Evolutionary conservation across 768 basidiomycete species (phyloP), one percentile per base, ranked within the genome.

Genomic region (Boletellus ananiceps): DNA sequence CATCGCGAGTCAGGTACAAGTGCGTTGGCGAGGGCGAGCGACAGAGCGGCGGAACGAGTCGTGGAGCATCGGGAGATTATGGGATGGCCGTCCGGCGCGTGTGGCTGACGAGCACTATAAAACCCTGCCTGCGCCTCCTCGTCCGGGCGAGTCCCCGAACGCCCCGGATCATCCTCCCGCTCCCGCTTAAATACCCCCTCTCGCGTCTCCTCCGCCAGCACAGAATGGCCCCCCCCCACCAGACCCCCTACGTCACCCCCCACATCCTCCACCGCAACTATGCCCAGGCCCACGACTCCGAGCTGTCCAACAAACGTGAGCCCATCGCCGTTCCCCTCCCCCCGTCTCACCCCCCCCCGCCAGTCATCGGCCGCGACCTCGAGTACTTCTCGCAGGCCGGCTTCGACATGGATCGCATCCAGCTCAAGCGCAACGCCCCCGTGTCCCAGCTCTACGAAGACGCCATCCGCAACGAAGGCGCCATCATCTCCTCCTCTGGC

Each of bases 371-470:
- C 61, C 84, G 80, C 59, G 94, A 98, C 66, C 81, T 98, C 62
- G 88, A 93, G 68, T 91, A 93, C 74, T 96, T 96, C 82, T 98
- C 95, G 34, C 88, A 96, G 70, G 95, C 96, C 50, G 96, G 96
- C 54, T 98, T 99, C 74, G 95, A 99, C 74, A 96, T 98, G 88
- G 88, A 94, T 64, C 83, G 88, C 60, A 93, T 98, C 71, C 88
- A 93, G 68, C 79, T 99, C 71, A 94, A 91, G 73, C 89, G 92
- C 71, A 95, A 95, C 57, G 92, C 92, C 2, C 80, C 92, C 18
- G 83, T 86, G 37, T 91, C 94, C 1, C 80, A 85, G 59, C 86
- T 95, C 37, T 96, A 96, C 72, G 96, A 99, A 67, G 96, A 99
- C 61, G 96, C 96, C 60, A 86, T 98, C 74, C 86, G 92, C 59